Percentiles rank a stretch among this genome's conserved stretches.
These are phyloP conservation scores for Pleurotus citrinopileatus DNA, from an alignment of 768 basidiomycete species.

Conservation along the genomic window DNA sequence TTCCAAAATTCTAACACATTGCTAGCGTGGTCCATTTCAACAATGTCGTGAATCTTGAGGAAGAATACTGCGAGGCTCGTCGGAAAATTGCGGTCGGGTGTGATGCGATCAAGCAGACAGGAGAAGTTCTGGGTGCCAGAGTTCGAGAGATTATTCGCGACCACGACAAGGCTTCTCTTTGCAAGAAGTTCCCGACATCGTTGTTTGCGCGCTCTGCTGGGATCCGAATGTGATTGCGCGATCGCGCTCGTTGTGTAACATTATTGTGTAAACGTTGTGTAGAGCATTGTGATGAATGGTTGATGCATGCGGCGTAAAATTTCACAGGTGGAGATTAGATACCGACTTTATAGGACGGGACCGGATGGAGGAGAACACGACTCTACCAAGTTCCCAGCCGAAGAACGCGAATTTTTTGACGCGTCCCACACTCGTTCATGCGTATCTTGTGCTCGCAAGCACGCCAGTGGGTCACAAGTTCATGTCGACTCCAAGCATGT, in stretches of 20 bases:
- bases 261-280: not conserved
- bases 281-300: not conserved
- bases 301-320: not conserved
- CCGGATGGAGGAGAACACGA: not conserved
- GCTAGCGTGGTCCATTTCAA: slow-evolving; percentile 51
- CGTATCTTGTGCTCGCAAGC: slow-evolving; percentile 10
- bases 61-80: slow-evolving; percentile 45
- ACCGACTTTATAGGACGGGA: not conserved
- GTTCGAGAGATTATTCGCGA: slow-evolving; percentile 40
- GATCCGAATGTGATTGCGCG: not conserved
- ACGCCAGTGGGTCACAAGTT: slow-evolving; percentile 10
- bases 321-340: slow-evolving; percentile 2
- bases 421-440: slow-evolving; percentile 10
- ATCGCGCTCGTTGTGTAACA: too few species aligned
- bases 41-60: slow-evolving; percentile 50
- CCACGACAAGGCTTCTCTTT: slow-evolving; percentile 46
- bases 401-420: slow-evolving; percentile 9
- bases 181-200: slow-evolving; percentile 47
- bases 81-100: slow-evolving; percentile 35
- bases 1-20: not conserved
- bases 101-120: slow-evolving; percentile 40
- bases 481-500: slow-evolving; percentile 8
- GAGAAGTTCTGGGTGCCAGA: slow-evolving; percentile 30
- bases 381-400: not conserved
- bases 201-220: slow-evolving; percentile 25